These are phyloP conservation scores for Aspergillus arachidicola DNA, from an alignment of 2,329 filamentous ascomycete genomes.

Conservation along the genomic window DNA sequence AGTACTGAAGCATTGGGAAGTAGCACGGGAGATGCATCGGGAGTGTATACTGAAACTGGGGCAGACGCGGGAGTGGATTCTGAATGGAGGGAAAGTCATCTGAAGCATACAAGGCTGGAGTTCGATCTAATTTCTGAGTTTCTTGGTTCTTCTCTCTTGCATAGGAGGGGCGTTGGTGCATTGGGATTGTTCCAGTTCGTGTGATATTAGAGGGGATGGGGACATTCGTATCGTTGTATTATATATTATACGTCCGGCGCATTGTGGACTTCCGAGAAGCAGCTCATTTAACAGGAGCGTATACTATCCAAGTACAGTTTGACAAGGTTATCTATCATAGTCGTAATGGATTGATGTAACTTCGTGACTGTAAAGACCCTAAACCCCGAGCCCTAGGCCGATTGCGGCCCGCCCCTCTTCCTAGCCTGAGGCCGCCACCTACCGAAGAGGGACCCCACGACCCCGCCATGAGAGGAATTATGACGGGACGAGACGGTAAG, in stretches of 20 bases:
- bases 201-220: background rate
- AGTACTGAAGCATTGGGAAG: slow-evolving; percentile 52
- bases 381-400: slow-evolving; percentile 25
- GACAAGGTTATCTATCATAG: background rate
- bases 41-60: slow-evolving; percentile 47
- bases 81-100: slow-evolving; percentile 34
- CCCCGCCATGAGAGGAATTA: slow-evolving; percentile 14
- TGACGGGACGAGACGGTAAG: slow-evolving; percentile 9
- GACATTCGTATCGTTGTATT: background rate
- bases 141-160: slow-evolving; percentile 6
- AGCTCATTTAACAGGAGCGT: background rate
- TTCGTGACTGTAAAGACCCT: slow-evolving; percentile 20
- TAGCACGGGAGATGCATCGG: slow-evolving; percentile 49
- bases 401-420: slow-evolving; percentile 11
- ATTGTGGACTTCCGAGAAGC: background rate
- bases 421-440: slow-evolving; percentile 19
- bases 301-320: no score
- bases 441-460: slow-evolving; percentile 15
- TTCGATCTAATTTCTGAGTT: slow-evolving; percentile 11
- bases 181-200: background rate
- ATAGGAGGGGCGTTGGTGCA: slow-evolving; percentile 16
- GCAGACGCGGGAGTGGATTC: slow-evolving; percentile 41
- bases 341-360: background rate
- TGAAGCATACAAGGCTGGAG: slow-evolving; percentile 11
- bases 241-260: background rate